Base-by-base conservation (phyloP, 306 rosid genomes). In the Ammopiptanthus mongolicus region DNA sequence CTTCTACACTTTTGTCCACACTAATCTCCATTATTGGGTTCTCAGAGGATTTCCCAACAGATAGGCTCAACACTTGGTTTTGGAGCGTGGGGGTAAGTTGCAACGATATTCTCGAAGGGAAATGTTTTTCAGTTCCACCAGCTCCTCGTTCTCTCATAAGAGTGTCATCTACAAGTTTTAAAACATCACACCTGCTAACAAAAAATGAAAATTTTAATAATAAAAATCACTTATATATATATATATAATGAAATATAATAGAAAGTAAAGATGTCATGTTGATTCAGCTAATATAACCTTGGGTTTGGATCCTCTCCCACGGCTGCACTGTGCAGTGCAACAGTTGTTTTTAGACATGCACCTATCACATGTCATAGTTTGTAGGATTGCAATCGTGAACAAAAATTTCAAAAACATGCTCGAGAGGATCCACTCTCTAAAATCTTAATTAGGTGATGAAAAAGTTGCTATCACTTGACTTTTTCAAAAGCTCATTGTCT, bases 31-130 rank as follows among this genome's bases (percentile, higher is more conserved):
- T 84, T 64, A 0, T 10, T 4, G 99, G 97, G 25, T 92, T 95
- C 36, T 90, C 97, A 1, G 99, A 87, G 42, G 99, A 95, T 82
- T 88, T 95, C 34, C 96, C 79, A 25, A 92, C 97, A 0, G 99
- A 95, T 11, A 95, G 84, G 41, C 92, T 92, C 9, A 85, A 4
- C 11, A 95, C 75, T 70, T 88, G 85, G 13, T 78, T 78, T 74
- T 95, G 99, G 5, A 65, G 22, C 4, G 80, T 84, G 2, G 99
- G 99, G 5, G 97, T 95, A 3, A 95, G 85, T 80, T 86, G 97
- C 34, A 95, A 36, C 1, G 86, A 84, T 41, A 95, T 88, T 84
- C 97, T 69, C 22, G 99, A 91, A 0, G 99, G 97, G 9, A 95
- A 95, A 51, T 95, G 92, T 58, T 95, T 95, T 6, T 95, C 97